Evolutionary conservation across 2,329 filamentous ascomycete genomes (phyloP), one percentile per base, ranked within the genome.

Genomic region (Fusarium fujikuroi): DNA sequence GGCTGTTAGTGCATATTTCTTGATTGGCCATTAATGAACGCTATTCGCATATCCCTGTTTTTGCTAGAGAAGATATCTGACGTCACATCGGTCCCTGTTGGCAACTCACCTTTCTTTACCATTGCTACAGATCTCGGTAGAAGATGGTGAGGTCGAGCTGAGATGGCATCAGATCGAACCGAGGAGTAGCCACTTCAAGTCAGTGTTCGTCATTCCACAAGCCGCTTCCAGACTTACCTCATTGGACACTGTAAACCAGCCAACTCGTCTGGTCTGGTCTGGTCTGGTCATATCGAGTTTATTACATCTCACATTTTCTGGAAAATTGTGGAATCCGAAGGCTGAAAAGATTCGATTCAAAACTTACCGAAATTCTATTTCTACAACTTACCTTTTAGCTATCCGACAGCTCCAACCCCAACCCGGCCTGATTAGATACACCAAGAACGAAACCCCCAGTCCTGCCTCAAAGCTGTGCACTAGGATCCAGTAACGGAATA

Each of bases 311-410:
- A 21, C 16, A 25, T 25, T 21, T 19, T 4, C 14, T 8, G 11
- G n/a, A 3, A 5, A 52, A 19, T 52, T 25, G 6, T 28, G 18
- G 23, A n/a, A 28, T 12, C 4, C 23, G 0, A 28, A 18, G 0
- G 2, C 9, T 12, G 2, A 5, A 40, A 18, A n/a, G 18, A n/a
- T 30, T 28, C 8, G 8, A 40, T n/a, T 39, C 7, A 18, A 39
- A 7, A 21, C 19, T 37, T 37, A n/a, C 2, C 12, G 7, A 53
- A 16, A 16, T 16, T 16, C 23, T 15, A 21, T 7, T 4, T 36
- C 7, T 16, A 28, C 5, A 4, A 23, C 50, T 28, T 28, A 16
- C 50, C 5, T n/a, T 39, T 25, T 7, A 28, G 5, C 7, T 16
- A 7, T 16, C 7, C 9, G 5, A 12, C 1, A 37, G 34, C 21